phyloP scores from a whole-genome alignment of 225 moss, liverwort and hornwort genomes.

The Rhytidiadelphus loreus region DNA sequence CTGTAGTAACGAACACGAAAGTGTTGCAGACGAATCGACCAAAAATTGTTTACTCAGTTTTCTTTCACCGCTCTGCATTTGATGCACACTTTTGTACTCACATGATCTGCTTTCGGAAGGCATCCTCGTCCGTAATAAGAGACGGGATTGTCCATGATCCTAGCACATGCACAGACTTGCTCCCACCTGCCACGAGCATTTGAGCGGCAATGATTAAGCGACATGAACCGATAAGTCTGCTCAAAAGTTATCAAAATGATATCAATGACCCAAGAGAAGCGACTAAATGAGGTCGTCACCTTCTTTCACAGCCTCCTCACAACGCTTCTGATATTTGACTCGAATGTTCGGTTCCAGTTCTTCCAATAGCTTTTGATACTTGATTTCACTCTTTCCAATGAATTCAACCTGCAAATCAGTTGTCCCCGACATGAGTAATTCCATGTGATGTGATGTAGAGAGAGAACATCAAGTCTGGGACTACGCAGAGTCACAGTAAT shows the following conservation, averaged over 20 bases:
- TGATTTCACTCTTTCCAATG: conserved; percentile 58
- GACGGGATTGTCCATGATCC: conserved; percentile 86
- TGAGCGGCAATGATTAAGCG: background rate
- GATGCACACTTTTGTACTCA: background rate
- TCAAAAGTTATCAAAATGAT: background rate
- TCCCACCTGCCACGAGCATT: conserved; percentile 54
- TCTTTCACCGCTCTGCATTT: background rate
- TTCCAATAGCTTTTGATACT: conserved; percentile 47
- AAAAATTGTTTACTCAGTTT: background rate
- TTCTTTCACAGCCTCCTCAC: conserved; percentile 85
- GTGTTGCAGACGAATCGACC: background rate
- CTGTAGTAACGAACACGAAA: background rate
- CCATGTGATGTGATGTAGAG: background rate
- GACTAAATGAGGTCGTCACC: conserved; percentile 20
- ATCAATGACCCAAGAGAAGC: background rate
- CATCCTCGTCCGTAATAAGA: conserved; percentile 62
- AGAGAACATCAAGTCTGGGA: background rate
- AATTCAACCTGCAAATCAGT: conserved; percentile 49
- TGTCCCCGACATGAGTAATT: background rate
- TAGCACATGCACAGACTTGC: conserved; percentile 47
- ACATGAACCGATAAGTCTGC: background rate
- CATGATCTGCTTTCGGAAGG: conserved; percentile 35
- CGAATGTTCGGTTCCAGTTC: conserved; percentile 46
- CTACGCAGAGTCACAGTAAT: background rate
- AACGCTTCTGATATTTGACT: conserved; percentile 46